Conservation (phyloP, 2,329 filamentous ascomycete species). For the Aspergillus sp. region DNA sequence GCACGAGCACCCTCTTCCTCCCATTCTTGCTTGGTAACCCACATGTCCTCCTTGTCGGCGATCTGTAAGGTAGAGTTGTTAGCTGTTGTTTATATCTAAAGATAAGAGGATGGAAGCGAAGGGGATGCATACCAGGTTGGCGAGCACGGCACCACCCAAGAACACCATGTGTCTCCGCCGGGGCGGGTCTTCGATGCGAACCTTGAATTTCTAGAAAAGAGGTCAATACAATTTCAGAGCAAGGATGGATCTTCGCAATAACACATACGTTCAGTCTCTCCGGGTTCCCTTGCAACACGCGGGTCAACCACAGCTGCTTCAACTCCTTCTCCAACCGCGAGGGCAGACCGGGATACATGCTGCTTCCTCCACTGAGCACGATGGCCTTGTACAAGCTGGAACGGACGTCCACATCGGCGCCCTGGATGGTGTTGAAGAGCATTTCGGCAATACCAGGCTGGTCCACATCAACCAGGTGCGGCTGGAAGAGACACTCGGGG, state of each 20-base stretch:
- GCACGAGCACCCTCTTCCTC: constrained; percentile 82
- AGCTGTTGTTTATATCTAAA: background rate
- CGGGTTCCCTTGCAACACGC: constrained; percentile 84
- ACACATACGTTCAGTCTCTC: constrained; percentile 73
- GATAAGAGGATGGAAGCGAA: background rate
- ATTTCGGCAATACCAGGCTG: constrained; percentile 96
- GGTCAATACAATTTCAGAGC: background rate
- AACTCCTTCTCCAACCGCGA: constrained; percentile 96
- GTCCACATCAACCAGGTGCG: constrained; percentile 95
- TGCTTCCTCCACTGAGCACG: constrained; percentile 92
- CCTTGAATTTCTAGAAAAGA: constrained; percentile 83
- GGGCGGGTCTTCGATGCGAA: constrained; percentile 96
- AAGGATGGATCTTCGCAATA: background rate
- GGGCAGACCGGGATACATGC: constrained; percentile 97
- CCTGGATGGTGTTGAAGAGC: constrained; percentile 97
- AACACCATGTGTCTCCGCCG: constrained; percentile 99
- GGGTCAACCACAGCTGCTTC: constrained; percentile 97
- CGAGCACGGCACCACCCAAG: constrained; percentile 90
- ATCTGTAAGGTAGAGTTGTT: constrained; percentile 53
- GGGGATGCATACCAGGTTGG: constrained; percentile 69
- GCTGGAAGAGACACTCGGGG: constrained; percentile 97
- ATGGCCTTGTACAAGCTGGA: constrained; percentile 95
- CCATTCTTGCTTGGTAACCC: constrained; percentile 97
- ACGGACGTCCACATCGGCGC: constrained; percentile 91
- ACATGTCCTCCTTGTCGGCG: constrained; percentile 98